These are phyloP conservation scores for Gnomoniopsis smithogilvyi DNA, from an alignment of 2,329 filamentous ascomycete genomes.

Conservation along the genomic window DNA sequence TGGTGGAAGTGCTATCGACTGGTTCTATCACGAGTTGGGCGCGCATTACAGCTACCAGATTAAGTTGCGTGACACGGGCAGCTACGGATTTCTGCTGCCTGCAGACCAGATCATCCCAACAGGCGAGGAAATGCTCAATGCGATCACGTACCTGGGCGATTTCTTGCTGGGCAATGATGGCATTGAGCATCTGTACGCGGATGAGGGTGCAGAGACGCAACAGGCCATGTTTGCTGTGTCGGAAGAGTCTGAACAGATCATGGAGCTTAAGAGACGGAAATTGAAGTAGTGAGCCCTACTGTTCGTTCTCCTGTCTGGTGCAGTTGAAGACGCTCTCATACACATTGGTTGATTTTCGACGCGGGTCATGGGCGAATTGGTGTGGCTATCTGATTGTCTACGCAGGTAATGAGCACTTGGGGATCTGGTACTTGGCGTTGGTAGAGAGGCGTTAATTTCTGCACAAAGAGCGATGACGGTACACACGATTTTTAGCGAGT, in stretches of 20 bases:
- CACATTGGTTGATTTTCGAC: not conserved
- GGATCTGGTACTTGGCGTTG: not conserved
- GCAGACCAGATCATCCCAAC: slow-evolving; percentile 84
- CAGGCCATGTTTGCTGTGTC: slow-evolving; percentile 12
- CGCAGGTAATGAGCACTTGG: not conserved
- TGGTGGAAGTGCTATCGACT: slow-evolving; percentile 87
- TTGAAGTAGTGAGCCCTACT: slow-evolving; percentile 1
- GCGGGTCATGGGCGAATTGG: not conserved
- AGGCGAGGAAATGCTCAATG: slow-evolving; percentile 81
- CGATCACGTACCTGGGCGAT: slow-evolving; percentile 78
- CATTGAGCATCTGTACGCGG: slow-evolving; percentile 44
- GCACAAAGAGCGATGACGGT: not conserved
- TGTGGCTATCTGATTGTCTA: not conserved
- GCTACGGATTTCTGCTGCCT: slow-evolving; percentile 89
- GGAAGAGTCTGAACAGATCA: slow-evolving; percentile 5
- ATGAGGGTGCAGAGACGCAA: slow-evolving; percentile 22
- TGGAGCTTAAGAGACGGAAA: slow-evolving; percentile 16
- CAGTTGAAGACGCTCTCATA: not conserved
- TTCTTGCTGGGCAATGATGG: slow-evolving; percentile 72
- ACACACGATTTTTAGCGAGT: not conserved
- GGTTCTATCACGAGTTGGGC: slow-evolving; percentile 85
- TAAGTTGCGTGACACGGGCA: slow-evolving; percentile 89
- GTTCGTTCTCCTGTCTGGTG: not conserved
- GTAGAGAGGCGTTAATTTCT: not conserved
- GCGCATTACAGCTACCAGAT: slow-evolving; percentile 89